phyloP scores from a whole-genome alignment of 2,329 filamentous ascomycete genomes.

The Xylaria sp. region DNA sequence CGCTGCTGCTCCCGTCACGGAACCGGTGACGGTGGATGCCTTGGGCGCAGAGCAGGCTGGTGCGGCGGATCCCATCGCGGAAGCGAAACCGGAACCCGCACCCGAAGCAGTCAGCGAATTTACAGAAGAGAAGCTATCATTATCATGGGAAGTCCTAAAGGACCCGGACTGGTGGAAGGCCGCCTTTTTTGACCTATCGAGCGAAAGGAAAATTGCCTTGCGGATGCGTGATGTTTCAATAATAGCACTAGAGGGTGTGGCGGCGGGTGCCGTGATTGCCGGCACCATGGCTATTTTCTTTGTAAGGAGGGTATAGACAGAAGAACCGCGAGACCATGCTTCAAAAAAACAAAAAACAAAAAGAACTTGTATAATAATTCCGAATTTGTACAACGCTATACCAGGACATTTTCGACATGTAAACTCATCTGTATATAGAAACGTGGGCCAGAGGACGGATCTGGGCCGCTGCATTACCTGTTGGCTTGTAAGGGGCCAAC shows the following conservation, averaged over 20 bases:
- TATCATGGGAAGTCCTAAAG: slow-evolving; percentile 48
- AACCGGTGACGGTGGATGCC: slow-evolving; percentile 35
- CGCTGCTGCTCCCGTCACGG: slow-evolving; percentile 2
- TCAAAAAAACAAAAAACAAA: too few species aligned
- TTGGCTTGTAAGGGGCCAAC: slow-evolving; percentile 21
- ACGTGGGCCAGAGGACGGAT: slow-evolving; percentile 9
- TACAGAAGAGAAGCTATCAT: slow-evolving; percentile 12
- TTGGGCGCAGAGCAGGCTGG: slow-evolving; percentile 32
- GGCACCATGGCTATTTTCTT: slow-evolving; percentile 52
- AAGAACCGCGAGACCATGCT: too few species aligned
- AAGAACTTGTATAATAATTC: too few species aligned
- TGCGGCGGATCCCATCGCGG: slow-evolving; percentile 9
- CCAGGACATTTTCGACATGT: not conserved
- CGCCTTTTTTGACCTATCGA: slow-evolving; percentile 61
- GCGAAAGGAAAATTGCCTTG: slow-evolving; percentile 64
- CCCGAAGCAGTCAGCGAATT: slow-evolving; percentile 15
- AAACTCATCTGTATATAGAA: not conserved
- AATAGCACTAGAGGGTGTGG: slow-evolving; percentile 68
- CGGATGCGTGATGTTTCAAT: slow-evolving; percentile 72
- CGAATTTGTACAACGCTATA: not conserved
- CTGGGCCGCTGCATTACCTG: slow-evolving; percentile 22
- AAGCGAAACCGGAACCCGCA: slow-evolving; percentile 12
- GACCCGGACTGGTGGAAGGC: slow-evolving; percentile 52
- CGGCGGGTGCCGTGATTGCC: slow-evolving; percentile 65
- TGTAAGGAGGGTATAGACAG: slow-evolving; percentile 22